These are phyloP conservation scores for Daedaleopsis nitida DNA, from an alignment of 768 basidiomycete genomes.

Conservation along the genomic window DNA sequence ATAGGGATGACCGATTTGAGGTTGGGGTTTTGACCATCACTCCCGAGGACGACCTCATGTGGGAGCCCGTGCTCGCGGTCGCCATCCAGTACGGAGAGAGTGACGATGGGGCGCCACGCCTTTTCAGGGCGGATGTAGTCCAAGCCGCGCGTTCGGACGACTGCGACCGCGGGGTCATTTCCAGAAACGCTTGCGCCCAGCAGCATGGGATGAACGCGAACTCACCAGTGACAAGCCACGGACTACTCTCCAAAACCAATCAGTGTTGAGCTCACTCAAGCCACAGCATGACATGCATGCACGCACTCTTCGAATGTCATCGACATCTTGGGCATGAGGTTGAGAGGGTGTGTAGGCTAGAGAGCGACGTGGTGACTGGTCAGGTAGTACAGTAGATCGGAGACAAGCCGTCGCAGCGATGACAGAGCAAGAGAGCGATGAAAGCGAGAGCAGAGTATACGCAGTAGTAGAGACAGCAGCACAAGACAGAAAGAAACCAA, in stretches of 20 bases:
- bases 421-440: too few species aligned
- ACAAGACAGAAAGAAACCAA: too few species aligned
- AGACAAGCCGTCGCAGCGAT: too few species aligned
- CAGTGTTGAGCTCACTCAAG: too few species aligned
- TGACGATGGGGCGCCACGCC: conserved; percentile 68
- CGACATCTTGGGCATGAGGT: too few species aligned
- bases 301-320: too few species aligned
- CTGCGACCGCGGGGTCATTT: conserved; percentile 22
- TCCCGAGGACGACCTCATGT: conserved; percentile 61
- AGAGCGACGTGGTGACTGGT: too few species aligned
- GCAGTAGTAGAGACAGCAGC: too few species aligned
- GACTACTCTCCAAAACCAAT: conserved; percentile 13
- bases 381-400: too few species aligned
- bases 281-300: too few species aligned
- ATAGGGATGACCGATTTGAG: conserved; percentile 52
- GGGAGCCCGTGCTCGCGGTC: conserved; percentile 22
- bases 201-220: background rate
- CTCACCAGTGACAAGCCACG: conserved; percentile 34
- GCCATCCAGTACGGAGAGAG: conserved; percentile 54
- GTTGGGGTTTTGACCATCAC: conserved; percentile 73
- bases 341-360: too few species aligned
- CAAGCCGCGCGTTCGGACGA: conserved; percentile 42
- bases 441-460: too few species aligned
- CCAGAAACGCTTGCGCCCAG: background rate
- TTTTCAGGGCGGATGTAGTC: conserved; percentile 55